A percentile compares a stretch with the other conserved stretches of the same genome.
Evolutionary conservation across 2,329 filamentous ascomycete species (phyloP).

Genomic region (Fusarium sambucinum): DNA sequence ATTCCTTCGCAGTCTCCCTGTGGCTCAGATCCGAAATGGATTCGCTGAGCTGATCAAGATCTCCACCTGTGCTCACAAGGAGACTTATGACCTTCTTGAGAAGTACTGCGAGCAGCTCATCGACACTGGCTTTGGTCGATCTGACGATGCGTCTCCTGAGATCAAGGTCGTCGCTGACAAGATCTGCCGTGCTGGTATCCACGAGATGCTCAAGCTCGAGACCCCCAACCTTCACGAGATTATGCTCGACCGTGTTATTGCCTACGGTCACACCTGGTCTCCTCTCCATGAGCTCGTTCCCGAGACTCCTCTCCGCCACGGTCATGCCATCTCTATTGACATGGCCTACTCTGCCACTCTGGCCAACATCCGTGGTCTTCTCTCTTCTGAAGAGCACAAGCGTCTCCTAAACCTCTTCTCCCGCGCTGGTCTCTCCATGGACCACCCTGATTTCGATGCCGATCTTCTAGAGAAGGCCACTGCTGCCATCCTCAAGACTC

Average conservation of each 20-base stretch:
- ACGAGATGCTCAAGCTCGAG: slow-evolving; percentile 80
- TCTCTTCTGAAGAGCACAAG: slow-evolving; percentile 70
- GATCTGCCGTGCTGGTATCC: slow-evolving; percentile 77
- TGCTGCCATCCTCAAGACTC: slow-evolving; percentile 76
- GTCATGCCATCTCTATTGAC: slow-evolving; percentile 80
- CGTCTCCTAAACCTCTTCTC: slow-evolving; percentile 76
- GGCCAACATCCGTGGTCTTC: slow-evolving; percentile 70
- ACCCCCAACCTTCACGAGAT: slow-evolving; percentile 80
- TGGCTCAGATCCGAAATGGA: slow-evolving; percentile 77
- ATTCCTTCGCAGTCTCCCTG: slow-evolving; percentile 76
- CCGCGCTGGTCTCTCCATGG: slow-evolving; percentile 76
- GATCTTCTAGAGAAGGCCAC: slow-evolving; percentile 74
- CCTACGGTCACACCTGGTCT: slow-evolving; percentile 81
- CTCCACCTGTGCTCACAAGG: slow-evolving; percentile 74
- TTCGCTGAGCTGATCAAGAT: slow-evolving; percentile 84
- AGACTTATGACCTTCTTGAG: slow-evolving; percentile 76
- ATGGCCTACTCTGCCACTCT: slow-evolving; percentile 81
- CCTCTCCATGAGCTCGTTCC: slow-evolving; percentile 78
- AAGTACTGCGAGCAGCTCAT: slow-evolving; percentile 77
- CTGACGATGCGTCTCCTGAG: slow-evolving; percentile 66
- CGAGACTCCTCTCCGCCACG: slow-evolving; percentile 75
- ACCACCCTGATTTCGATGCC: slow-evolving; percentile 76
- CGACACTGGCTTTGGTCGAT: slow-evolving; percentile 71
- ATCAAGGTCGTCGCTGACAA: slow-evolving; percentile 71
- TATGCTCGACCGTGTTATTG: slow-evolving; percentile 77